Base-by-base conservation (phyloP, 345 rosid genomes). In the Sonneratia alba region DNA sequence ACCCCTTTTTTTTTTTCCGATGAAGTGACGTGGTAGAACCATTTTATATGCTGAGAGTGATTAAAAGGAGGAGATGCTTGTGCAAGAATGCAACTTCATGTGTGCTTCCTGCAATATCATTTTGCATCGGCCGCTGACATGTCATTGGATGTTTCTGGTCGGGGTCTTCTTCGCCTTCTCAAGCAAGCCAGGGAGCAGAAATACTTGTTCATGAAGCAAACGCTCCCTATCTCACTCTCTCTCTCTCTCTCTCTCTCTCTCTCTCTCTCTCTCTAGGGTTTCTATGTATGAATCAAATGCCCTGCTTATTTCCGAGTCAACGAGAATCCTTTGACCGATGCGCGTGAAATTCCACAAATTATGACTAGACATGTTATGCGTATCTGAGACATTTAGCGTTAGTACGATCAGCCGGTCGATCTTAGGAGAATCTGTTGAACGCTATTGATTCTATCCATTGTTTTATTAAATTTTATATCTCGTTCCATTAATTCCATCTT, bases 101-200 rank as follows among this genome's bases (percentile, higher is more conserved):
- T 57, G 63, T 57, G 21, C 11, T n/a, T 57, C 63, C 34, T 57
- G 7, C n/a, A 57, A 22, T 57, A 57, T 47, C 51, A 47, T 8
- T 13, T 47, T 47, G 51, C 45, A 42, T 27, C 32, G 1, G 32
- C 32, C 32, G 32, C 62, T 27, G 62, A 56, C 62, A 56, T 61
- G 65, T 11, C 36, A 61, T 61, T 32, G 66, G 66, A 62, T 32
- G 66, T 62, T 62, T 62, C 13, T 27, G 66, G 66, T 62, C 18
- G 38, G 66, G 66, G 64, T 24, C 18, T 0, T 32, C 66, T 62
- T 27, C 19, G 27, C 37, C 66, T 56, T 47, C 37, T 70, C 49
- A 55, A 37, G 48, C 64, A 53, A 70, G 45, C 61, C 73, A 70
- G 0, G 3, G 36, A 36, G 53, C 21, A 34, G 45, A 19, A 16